phyloP scores from a whole-genome alignment of 805 yeast genomes.

The Ogataea saltuana region DNA sequence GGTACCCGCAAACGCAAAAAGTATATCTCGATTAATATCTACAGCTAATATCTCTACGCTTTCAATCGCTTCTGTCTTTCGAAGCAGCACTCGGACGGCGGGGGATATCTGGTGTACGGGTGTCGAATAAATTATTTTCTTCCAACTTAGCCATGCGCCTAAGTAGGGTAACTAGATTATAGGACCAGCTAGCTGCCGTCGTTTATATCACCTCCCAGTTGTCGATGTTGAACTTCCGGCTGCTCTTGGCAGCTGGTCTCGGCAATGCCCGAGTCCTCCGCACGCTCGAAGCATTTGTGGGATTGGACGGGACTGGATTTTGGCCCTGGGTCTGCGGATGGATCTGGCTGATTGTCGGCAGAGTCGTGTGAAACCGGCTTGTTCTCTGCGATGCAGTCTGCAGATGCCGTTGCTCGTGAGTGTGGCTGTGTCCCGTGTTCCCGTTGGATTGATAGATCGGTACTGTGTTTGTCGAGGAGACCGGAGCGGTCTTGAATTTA shows the following conservation, averaged over 20 bases:
- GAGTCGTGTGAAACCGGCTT: constrained; percentile 4
- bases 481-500: constrained; percentile 15
- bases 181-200: background rate
- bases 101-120: constrained; percentile 11
- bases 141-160: background rate
- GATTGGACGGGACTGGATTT: too few species aligned
- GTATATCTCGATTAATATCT: too few species aligned
- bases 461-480: constrained; percentile 14
- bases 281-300: background rate
- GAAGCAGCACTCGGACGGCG: constrained; percentile 9
- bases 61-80: too few species aligned
- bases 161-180: constrained; percentile 3
- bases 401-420: background rate
- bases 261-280: constrained; percentile 4
- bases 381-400: background rate
- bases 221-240: constrained; percentile 12
- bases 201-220: constrained; percentile 30
- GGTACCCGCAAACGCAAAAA: too few species aligned
- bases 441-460: constrained; percentile 14
- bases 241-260: constrained; percentile 5
- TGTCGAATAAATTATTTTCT: background rate
- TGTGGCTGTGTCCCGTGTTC: background rate
- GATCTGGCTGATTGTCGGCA: too few species aligned
- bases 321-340: too few species aligned
- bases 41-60: too few species aligned